Evolutionary conservation across 2,329 filamentous ascomycete species (phyloP).

Genomic region (Stachybotrys chlorohalonatus): DNA sequence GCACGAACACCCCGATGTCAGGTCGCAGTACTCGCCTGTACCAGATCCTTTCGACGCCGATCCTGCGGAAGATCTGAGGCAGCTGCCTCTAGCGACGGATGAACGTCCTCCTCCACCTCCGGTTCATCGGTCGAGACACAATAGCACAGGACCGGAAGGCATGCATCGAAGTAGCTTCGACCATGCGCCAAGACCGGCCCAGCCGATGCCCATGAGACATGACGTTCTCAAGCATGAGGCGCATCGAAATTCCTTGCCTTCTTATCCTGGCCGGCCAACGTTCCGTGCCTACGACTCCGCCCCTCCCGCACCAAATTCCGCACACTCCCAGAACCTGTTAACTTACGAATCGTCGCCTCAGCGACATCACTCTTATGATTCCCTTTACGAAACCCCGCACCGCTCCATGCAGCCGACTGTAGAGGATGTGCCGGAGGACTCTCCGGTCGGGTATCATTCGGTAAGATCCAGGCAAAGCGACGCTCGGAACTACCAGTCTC

Average conservation of each 20-base stretch:
- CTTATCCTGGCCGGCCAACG: conserved; percentile 44
- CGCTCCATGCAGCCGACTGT: conserved; percentile 52
- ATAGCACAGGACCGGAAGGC: conserved; percentile 33
- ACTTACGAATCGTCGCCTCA: conserved; percentile 27
- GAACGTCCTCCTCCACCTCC: conserved; percentile 48
- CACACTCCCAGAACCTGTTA: conserved; percentile 15
- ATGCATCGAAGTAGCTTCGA: conserved; percentile 32
- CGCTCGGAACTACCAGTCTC: conserved; percentile 9
- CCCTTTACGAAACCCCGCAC: conserved; percentile 33
- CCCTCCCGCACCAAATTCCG: conserved; percentile 23
- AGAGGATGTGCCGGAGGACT: conserved; percentile 51
- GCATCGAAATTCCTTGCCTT: conserved; percentile 39
- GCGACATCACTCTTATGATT: conserved; percentile 43
- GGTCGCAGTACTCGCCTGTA: conserved; percentile 23
- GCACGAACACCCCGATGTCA: conserved; percentile 28
- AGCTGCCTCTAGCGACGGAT: conserved; percentile 27
- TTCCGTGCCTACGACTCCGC: conserved; percentile 44
- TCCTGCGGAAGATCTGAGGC: conserved; percentile 19
- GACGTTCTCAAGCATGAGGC: conserved; percentile 50
- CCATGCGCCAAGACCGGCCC: conserved; percentile 30
- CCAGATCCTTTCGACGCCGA: conserved; percentile 22
- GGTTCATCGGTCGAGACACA: conserved; percentile 40
- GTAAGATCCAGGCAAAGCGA: conserved; percentile 16
- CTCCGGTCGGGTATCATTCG: conserved; percentile 20
- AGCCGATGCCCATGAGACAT: conserved; percentile 46